Base-by-base conservation (phyloP, 1,139 yeast species). In the Scheffersomyces segobiensis region DNA sequence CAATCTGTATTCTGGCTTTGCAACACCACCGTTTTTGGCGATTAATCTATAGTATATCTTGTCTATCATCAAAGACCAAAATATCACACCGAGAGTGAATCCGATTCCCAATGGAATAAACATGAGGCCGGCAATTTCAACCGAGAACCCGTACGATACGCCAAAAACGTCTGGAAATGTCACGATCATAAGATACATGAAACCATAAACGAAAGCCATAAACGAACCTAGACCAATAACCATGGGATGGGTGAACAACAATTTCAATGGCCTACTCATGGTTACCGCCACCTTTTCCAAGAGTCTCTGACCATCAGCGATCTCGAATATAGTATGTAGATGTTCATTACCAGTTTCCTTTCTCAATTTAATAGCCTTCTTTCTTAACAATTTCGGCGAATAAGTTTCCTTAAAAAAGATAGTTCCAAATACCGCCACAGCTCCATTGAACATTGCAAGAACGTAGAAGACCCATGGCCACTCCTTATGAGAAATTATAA, bases 381-480 rank as follows among this genome's bases (percentile, higher is more conserved):
- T 63, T 18, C 72, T 71, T 55, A 87, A 73, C 49, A 87, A 65
- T 39, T 78, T 76, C 2, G 91, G 90, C 0, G 86, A 79, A 67
- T 84, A 87, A 0, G 91, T 84, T 66, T 87, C 91, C 57, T 74
- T 74, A 63, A 79, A 78, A 50, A 79, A 69, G 4, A 80, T 22
- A 8, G 78, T 63, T 0, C 87, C 87, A n/a, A 73, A 50, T 0
- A 74, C 63, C 1, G 84, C 84, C 3, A 79, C 72, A 1, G 71
- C 76, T 7, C 84, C 88, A 60, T 81, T 84, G 57, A 84, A 72
- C 19, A 86, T 85, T 24, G 82, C 71, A 52, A 84, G 71, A 18
- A 83, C 78, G 78, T 84, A 84, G 62, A 86, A 85, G 10, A 83
- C 82, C 90, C 90, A 86, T 62, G 81, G 75, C 89, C 89, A 86